Conservation (phyloP, 176 grass and related monocot genomes). For the Carex parvula region DNA sequence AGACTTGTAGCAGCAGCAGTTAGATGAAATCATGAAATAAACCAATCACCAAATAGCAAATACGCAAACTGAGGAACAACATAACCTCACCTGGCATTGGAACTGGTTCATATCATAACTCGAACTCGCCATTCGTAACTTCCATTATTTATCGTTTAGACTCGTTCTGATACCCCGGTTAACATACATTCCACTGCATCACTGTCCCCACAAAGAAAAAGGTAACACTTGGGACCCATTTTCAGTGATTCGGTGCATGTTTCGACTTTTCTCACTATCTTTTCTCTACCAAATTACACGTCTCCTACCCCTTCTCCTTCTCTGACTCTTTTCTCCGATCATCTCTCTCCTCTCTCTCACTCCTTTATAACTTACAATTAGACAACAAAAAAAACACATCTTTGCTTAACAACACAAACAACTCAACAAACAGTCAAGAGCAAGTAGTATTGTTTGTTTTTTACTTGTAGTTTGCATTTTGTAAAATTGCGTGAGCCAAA, state of each 20-base stretch:
- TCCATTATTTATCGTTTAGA: neutral
- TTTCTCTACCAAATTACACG: conserved; percentile 19
- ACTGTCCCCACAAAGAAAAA: neutral
- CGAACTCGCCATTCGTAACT: neutral
- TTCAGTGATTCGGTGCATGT: neutral
- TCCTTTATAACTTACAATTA: neutral
- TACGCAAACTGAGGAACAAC: neutral
- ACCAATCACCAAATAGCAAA: neutral
- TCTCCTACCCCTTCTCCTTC: conserved; percentile 11
- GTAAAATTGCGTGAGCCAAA: neutral
- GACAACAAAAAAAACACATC: neutral
- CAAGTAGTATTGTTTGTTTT: neutral
- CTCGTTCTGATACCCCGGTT: neutral
- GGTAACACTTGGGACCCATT: neutral
- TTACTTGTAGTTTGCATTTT: neutral
- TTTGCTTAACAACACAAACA: neutral
- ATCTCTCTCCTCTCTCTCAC: neutral
- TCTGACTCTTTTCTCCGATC: conserved; percentile 25
- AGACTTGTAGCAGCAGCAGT: neutral
- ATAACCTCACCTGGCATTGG: neutral
- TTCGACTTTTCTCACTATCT: neutral
- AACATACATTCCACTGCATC: neutral
- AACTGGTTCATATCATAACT: neutral
- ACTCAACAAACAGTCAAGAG: conserved; percentile 11
- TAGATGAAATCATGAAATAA: neutral